Evolutionary conservation across 1,284 basidiomycete genomes (phyloP).

Genomic region (Malassezia vespertilionis): DNA sequence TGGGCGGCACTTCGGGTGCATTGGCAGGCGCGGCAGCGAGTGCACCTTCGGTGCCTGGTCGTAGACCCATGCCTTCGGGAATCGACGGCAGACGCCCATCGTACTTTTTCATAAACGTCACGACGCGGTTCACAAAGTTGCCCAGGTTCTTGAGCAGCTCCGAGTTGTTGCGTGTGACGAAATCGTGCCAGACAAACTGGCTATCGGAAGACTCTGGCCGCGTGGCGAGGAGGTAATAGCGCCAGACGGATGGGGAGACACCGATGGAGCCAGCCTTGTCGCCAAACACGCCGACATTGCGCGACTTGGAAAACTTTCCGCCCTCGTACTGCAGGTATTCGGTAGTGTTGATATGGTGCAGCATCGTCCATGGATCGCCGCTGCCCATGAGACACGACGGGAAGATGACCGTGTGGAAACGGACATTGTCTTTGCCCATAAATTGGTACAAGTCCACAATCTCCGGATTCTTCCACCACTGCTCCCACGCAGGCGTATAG

Average conservation of each 20-base stretch:
- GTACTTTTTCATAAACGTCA: constrained; percentile 89
- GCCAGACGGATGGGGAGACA: constrained; percentile 85
- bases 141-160: constrained; percentile 92
- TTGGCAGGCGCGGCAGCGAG: constrained; percentile 20
- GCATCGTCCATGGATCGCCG: constrained; percentile 79
- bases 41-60: constrained; percentile 22
- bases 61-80: constrained; percentile 28
- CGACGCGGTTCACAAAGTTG: constrained; percentile 89
- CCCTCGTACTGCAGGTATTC: constrained; percentile 98
- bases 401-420: constrained; percentile 96
- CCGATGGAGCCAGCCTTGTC: constrained; percentile 86
- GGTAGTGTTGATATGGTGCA: constrained; percentile 89
- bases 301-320: constrained; percentile 96
- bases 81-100: constrained; percentile 57
- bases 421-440: constrained; percentile 70
- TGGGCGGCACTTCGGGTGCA: too few relatives aligned
- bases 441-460: constrained; percentile 92
- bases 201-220: constrained; percentile 88
- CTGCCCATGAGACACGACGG: constrained; percentile 83
- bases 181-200: constrained; percentile 94
- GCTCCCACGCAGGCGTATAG: constrained; percentile 85
- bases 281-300: constrained; percentile 93
- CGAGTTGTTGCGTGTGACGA: constrained; percentile 86
- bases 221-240: constrained; percentile 87
- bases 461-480: constrained; percentile 93